Conservation (phyloP, 148 eudicot genomes). For the Rheum nobile region DNA sequence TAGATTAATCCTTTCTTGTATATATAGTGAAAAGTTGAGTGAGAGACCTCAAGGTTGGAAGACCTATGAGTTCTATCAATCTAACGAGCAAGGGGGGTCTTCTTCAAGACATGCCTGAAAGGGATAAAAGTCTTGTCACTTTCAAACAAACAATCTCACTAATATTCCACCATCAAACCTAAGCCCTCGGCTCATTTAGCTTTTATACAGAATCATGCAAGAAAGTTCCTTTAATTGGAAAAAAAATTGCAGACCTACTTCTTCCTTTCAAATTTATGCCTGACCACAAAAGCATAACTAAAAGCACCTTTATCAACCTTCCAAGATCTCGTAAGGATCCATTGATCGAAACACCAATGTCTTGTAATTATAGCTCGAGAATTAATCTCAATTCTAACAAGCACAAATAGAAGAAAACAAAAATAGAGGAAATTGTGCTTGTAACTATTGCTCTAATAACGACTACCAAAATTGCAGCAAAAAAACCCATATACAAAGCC, state of each 20-base stretch:
- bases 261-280: conserved; percentile 78
- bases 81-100: conserved; percentile 95
- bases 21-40: conserved; percentile 4
- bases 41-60: conserved; percentile 96
- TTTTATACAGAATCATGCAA: not conserved
- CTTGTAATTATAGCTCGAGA: conserved; percentile 4
- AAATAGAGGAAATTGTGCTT: not conserved
- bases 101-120: conserved; percentile 84
- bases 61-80: conserved; percentile 80
- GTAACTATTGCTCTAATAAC: no score
- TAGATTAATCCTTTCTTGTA: not conserved
- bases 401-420: conserved; percentile 8
- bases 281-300: conserved; percentile 84
- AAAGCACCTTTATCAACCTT: conserved; percentile 93
- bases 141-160: not conserved
- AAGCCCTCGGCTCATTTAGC: not conserved
- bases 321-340: conserved; percentile 88
- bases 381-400: conserved; percentile 15
- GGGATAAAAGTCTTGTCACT: not conserved
- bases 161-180: not conserved
- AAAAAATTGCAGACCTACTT: conserved; percentile 25
- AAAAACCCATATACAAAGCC: no score
- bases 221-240: not conserved
- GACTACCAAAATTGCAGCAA: no score
- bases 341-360: conserved; percentile 17